phyloP scores from a whole-genome alignment of 1,284 basidiomycete genomes.

The Hypsizygus ulmarius region DNA sequence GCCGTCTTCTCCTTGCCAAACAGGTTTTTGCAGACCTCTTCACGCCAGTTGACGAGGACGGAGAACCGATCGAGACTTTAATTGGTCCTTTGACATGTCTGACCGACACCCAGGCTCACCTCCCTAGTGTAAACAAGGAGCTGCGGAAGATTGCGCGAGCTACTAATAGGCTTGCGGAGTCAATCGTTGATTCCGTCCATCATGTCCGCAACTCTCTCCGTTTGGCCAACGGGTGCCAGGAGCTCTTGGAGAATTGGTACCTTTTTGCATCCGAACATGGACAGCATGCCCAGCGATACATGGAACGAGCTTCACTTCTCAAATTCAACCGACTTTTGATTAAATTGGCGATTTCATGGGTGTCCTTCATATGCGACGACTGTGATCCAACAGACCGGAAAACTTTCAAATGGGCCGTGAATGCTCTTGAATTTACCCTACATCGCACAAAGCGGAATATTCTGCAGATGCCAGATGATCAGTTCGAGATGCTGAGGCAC shows the following conservation, averaged over 20 bases:
- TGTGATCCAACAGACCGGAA: constrained; percentile 95
- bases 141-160: constrained; percentile 88
- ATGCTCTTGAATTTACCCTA: constrained; percentile 92
- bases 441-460: constrained; percentile 91
- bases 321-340: constrained; percentile 85
- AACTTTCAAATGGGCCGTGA: constrained; percentile 98
- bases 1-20: constrained; percentile 77
- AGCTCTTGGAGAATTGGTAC: constrained; percentile 95
- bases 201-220: constrained; percentile 72
- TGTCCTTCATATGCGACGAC: constrained; percentile 97
- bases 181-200: constrained; percentile 88
- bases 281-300: constrained; percentile 82
- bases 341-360: constrained; percentile 93
- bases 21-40: constrained; percentile 74
- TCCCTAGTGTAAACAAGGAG: constrained; percentile 87
- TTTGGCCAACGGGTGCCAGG: constrained; percentile 69
- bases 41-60: constrained; percentile 58
- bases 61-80: constrained; percentile 43
- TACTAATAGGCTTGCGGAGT: constrained; percentile 88
- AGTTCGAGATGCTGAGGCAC: constrained; percentile 86
- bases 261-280: constrained; percentile 95
- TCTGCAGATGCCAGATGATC: constrained; percentile 81
- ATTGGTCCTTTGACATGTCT: constrained; percentile 58
- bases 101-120: constrained; percentile 87
- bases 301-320: constrained; percentile 71